Base-by-base conservation (phyloP, 179 eudicot species). In the Heliamphora pulchella region DNA sequence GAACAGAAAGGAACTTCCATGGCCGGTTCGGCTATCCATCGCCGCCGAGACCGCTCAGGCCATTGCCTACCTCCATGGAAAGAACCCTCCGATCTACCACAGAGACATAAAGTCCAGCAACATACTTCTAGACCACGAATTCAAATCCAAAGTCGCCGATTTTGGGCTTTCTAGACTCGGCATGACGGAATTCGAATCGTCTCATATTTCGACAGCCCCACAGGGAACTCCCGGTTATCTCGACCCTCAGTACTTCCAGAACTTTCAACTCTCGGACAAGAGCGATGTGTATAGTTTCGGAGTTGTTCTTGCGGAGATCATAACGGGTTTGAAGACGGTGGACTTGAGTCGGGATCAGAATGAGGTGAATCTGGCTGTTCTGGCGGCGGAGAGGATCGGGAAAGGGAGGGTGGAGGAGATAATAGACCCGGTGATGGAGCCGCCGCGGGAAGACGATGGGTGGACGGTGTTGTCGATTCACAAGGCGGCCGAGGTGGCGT, bases 231-330 rank as follows among this genome's bases (percentile, higher is more conserved):
- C 92, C 0, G 94, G 94, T 0, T 91, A 91, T 81, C 82, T 91
- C 1, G 94, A 91, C 68, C 94, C 94, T 72, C 91, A 89, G 81
- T 91, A 91, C 67, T 92, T 88, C 65, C 92, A 87, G 78, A 78
- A 86, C 44, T 91, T 86, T 53, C 91, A 89, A 65, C 78, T 89
- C 1, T 89, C 92, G 0, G 92, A 91, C 55, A 91, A 86, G 74
- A 91, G 94, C 66, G 92, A 91, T 62, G 94, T 91, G 0, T 89
- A 89, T 62, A 91, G 94, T 79, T 85, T 91, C 41, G 94, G 94
- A 18, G 94, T 91, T 0, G 94, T 91, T 63, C 85, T 91, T 1
- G 76, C 85, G 39, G 94, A 91, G 87, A 88, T 89, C 59, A 88
- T 89, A 81, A 88, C 94, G 0, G 92, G 57, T 3, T 58, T 87